A percentile compares a stretch with the other conserved stretches of the same genome.
Conservation (phyloP, 1,284 basidiomycete species). For the Sanghuangporus sanghuang region DNA sequence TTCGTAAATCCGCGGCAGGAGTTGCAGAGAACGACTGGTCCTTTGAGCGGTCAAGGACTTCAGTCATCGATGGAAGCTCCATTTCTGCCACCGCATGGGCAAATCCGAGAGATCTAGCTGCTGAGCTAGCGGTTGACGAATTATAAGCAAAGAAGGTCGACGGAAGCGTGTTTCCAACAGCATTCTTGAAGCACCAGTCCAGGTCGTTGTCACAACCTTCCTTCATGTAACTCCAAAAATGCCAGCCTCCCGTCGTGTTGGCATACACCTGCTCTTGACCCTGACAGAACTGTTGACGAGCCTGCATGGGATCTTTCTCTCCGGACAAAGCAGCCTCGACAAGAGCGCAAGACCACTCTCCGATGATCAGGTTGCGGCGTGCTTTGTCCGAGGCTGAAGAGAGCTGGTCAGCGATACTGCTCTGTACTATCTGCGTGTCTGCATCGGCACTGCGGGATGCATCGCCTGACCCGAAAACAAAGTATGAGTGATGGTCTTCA, state of each 20-base stretch:
- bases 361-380: constrained; percentile 61
- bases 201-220: constrained; percentile 54
- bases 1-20: background rate
- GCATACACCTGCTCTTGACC: constrained; percentile 60
- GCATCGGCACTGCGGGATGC: constrained; percentile 39
- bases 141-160: constrained; percentile 52
- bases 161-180: constrained; percentile 53
- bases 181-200: constrained; percentile 65
- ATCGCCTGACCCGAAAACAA: constrained; percentile 55
- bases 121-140: constrained; percentile 21
- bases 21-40: background rate
- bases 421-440: constrained; percentile 45
- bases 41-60: constrained; percentile 14
- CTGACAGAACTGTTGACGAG: constrained; percentile 53
- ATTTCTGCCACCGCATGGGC: constrained; percentile 15
- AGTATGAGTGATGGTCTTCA: constrained; percentile 75
- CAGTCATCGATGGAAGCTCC: constrained; percentile 16
- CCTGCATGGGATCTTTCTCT: constrained; percentile 41
- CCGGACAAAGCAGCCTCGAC: constrained; percentile 48
- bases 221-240: constrained; percentile 70
- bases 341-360: constrained; percentile 71
- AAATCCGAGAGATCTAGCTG: constrained; percentile 16
- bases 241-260: constrained; percentile 59
- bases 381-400: constrained; percentile 33
- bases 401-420: constrained; percentile 37